phyloP scores from a whole-genome alignment of 1,284 basidiomycete genomes.

The Ustilago vetiveriae region DNA sequence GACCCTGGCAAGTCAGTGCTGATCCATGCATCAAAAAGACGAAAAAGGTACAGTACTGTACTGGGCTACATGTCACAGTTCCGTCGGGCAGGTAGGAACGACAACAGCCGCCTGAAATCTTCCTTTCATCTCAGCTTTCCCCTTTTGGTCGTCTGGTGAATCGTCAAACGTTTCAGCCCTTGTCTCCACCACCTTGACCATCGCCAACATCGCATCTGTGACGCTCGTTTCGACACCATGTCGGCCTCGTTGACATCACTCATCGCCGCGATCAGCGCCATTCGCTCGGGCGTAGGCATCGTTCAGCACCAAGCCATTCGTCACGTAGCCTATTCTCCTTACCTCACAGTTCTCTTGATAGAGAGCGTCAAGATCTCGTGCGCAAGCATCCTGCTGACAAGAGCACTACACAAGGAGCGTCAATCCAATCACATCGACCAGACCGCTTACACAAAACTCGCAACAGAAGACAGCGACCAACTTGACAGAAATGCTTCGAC shows the following conservation, averaged over 20 bases:
- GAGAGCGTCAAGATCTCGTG: constrained; percentile 26
- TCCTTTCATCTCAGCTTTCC: no score
- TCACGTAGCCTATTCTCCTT: constrained; percentile 30
- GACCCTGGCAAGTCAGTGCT: no score
- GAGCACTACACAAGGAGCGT: constrained; percentile 10
- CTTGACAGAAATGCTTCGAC: neutral
- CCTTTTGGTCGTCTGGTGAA: neutral
- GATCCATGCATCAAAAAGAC: no score
- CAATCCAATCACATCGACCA: neutral
- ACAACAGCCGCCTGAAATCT: no score
- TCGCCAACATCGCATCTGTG: no score
- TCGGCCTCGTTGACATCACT: constrained; percentile 19
- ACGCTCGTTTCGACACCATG: constrained; percentile 3
- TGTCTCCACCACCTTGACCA: neutral
- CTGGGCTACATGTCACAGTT: no score
- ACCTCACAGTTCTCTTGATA: constrained; percentile 17
- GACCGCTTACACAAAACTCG: neutral
- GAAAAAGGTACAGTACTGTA: no score
- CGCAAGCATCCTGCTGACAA: constrained; percentile 10
- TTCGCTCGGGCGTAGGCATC: constrained; percentile 18
- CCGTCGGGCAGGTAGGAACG: no score
- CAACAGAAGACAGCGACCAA: no score
- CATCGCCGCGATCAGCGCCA: constrained; percentile 10
- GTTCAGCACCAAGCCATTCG: constrained; percentile 22
- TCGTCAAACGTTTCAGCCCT: neutral